A percentile compares a stretch with the other conserved stretches of the same genome.
phyloP scores from a whole-genome alignment of 2,329 filamentous ascomycete genomes.

The Aspergillus pseudotamarii region DNA sequence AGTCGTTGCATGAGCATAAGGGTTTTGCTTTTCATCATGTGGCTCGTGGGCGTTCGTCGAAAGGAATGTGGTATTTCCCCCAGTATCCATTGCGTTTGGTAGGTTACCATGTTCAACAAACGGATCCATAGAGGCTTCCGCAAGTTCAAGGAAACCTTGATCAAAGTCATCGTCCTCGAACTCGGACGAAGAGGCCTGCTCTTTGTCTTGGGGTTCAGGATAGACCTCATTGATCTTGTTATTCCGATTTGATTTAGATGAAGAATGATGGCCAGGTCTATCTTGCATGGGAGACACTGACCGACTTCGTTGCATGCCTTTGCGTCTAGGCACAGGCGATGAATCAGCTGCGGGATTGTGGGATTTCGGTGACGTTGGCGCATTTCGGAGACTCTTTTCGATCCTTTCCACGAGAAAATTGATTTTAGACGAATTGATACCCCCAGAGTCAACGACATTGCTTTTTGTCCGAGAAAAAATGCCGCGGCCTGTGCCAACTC shows the following conservation, averaged over 20 bases:
- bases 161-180: slow-evolving; percentile 53
- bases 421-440: slow-evolving; percentile 49
- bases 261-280: slow-evolving; percentile 4
- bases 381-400: slow-evolving; percentile 51
- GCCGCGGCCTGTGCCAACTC: slow-evolving; percentile 50
- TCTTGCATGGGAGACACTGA: slow-evolving; percentile 36
- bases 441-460: slow-evolving; percentile 41
- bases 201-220: background rate
- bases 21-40: background rate
- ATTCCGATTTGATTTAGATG: background rate
- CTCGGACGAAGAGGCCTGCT: slow-evolving; percentile 43
- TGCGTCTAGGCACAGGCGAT: slow-evolving; percentile 44
- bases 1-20: background rate
- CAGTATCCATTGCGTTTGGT: background rate
- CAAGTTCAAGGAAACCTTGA: slow-evolving; percentile 47
- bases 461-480: slow-evolving; percentile 46
- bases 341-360: slow-evolving; percentile 45
- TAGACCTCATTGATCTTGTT: slow-evolving; percentile 6
- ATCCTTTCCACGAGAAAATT: slow-evolving; percentile 69
- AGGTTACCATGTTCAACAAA: slow-evolving; percentile 23
- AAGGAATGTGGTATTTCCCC: background rate
- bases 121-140: slow-evolving; percentile 36
- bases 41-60: background rate
- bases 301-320: slow-evolving; percentile 33
- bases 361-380: slow-evolving; percentile 12